These are phyloP conservation scores for Camellia japonica DNA, from an alignment of 148 eudicot genomes.

Conservation along the genomic window DNA sequence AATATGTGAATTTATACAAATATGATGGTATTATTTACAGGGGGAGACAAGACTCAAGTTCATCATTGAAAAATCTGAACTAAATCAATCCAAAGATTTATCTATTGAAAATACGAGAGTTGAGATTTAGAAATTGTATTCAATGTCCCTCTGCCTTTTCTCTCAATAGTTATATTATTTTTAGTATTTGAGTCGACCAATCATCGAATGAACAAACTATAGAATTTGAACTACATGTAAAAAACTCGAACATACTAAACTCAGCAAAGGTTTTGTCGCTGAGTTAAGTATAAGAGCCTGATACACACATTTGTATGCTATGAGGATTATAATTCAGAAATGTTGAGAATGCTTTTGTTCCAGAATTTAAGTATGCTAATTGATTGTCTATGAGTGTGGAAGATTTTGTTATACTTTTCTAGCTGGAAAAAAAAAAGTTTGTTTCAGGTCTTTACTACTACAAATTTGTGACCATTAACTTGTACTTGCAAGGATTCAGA, in stretches of 20 bases:
- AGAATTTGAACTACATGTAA: background rate
- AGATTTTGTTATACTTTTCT: background rate
- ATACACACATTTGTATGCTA: background rate
- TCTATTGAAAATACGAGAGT: background rate
- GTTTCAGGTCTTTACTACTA: background rate
- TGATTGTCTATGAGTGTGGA: background rate
- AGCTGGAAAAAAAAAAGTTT: background rate
- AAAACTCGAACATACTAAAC: background rate
- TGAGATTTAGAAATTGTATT: background rate
- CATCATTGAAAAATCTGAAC: background rate
- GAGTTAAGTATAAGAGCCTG: background rate
- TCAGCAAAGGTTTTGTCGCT: background rate
- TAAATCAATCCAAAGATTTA: background rate
- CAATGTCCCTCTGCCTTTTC: background rate
- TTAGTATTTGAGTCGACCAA: background rate
- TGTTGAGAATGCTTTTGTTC: background rate
- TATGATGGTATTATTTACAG: background rate
- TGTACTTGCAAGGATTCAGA: conserved; percentile 22
- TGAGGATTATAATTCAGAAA: background rate
- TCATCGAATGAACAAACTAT: background rate
- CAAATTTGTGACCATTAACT: conserved; percentile 4
- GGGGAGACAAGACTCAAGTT: background rate
- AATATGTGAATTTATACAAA: background rate
- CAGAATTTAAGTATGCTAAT: background rate
- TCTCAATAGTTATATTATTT: background rate